Conservation (phyloP, 2,329 filamentous ascomycete genomes). For the Pestalotiopsis sp. region DNA sequence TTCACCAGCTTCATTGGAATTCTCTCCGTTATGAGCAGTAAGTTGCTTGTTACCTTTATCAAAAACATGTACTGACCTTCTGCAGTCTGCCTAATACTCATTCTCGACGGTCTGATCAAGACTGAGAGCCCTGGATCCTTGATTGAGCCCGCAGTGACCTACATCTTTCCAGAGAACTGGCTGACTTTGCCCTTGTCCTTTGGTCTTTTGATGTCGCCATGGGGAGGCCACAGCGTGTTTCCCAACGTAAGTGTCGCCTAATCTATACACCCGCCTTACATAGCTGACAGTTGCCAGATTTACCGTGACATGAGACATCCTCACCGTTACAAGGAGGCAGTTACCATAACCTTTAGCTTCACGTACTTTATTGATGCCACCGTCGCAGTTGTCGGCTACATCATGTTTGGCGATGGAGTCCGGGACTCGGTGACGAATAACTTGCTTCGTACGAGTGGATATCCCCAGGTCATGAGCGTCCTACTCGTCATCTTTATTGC, state of each 20-base stretch:
- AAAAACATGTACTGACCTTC: not conserved
- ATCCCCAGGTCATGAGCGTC: conserved; percentile 73
- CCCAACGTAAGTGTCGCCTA: conserved; percentile 62
- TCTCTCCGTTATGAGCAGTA: conserved; percentile 83
- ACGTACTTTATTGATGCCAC: conserved; percentile 83
- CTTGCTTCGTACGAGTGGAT: conserved; percentile 74
- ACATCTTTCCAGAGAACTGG: conserved; percentile 86
- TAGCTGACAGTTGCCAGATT: conserved; percentile 41
- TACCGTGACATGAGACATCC: conserved; percentile 72
- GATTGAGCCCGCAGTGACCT: conserved; percentile 75
- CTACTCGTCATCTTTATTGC: conserved; percentile 85
- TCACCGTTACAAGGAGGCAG: conserved; percentile 71
- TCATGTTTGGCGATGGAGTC: conserved; percentile 95
- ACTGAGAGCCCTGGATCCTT: conserved; percentile 79
- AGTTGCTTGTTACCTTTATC: conserved; percentile 40
- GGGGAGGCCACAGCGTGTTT: conserved; percentile 70
- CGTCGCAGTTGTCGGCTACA: conserved; percentile 80
- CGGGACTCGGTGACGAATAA: conserved; percentile 90
- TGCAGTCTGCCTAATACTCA: conserved; percentile 80
- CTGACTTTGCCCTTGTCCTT: conserved; percentile 83
- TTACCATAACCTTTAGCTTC: conserved; percentile 82
- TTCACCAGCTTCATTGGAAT: conserved; percentile 95
- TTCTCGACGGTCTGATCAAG: conserved; percentile 86
- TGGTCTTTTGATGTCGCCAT: conserved; percentile 81
- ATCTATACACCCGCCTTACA: not conserved